Conservation (phyloP, 371 early-diverging fungal genomes). For the Zancudomyces culisetae region DNA sequence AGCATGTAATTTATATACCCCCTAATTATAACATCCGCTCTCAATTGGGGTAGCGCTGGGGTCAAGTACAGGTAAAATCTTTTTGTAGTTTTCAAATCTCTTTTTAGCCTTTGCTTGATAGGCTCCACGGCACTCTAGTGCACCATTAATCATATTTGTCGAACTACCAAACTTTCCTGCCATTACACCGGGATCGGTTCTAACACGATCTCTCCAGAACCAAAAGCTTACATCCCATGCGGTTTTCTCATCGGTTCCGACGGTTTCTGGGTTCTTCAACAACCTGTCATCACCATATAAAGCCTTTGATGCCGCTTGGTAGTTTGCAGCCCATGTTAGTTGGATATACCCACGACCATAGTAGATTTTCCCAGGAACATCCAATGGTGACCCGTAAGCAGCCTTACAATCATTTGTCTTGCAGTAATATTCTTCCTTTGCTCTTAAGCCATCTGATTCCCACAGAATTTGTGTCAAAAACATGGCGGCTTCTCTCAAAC, state of each 20-base stretch:
- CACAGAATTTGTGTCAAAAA: slow-evolving; percentile 23
- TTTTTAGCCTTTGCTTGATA: slow-evolving; percentile 21
- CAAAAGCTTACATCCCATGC: slow-evolving; percentile 4
- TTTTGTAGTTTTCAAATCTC: slow-evolving; percentile 22
- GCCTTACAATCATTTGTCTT: slow-evolving; percentile 4
- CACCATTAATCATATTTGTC: slow-evolving; percentile 9
- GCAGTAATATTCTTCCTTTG: slow-evolving; percentile 20
- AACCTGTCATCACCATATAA: slow-evolving; percentile 8
- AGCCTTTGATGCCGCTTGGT: slow-evolving; percentile 5
- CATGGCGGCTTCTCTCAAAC: slow-evolving; percentile 23
- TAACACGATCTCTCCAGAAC: slow-evolving; percentile 7
- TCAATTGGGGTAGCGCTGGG: slow-evolving; percentile 13
- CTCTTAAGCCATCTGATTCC: slow-evolving; percentile 22
- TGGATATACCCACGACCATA: slow-evolving; percentile 13
- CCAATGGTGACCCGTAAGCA: not conserved
- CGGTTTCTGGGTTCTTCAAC: slow-evolving; percentile 3
- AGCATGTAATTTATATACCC: no score
- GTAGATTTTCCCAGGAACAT: not conserved
- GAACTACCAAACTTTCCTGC: slow-evolving; percentile 6
- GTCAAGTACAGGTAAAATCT: slow-evolving; percentile 13
- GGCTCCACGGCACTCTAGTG: slow-evolving; percentile 13
- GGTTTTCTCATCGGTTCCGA: not conserved
- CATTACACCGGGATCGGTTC: not conserved
- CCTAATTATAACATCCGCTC: slow-evolving; percentile 17
- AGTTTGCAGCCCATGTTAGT: slow-evolving; percentile 11